These are phyloP conservation scores for Globisporangium rhizosaccharum DNA, from an alignment of 352 stramenopile genomes.

Conservation along the genomic window DNA sequence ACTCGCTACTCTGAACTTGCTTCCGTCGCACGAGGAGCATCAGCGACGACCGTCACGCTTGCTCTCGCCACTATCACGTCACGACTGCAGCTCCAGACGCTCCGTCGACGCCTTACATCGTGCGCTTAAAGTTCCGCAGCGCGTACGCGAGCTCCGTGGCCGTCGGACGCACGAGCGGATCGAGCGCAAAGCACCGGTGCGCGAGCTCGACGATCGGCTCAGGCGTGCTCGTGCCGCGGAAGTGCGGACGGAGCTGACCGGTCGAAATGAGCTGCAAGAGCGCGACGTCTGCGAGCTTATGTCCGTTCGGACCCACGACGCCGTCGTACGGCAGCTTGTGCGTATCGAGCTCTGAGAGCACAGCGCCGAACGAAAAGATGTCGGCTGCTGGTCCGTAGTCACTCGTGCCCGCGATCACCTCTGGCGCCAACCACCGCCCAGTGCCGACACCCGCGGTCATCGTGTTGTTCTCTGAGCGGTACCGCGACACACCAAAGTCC, in stretches of 20 bases:
- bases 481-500: conserved; percentile 52
- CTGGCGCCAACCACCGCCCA: conserved; percentile 24
- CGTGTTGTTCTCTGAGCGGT: conserved; percentile 32
- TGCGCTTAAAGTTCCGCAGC: background rate
- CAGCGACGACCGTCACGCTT: too few relatives aligned
- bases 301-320: background rate
- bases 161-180: background rate
- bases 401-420: conserved; percentile 25
- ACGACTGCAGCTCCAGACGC: too few relatives aligned
- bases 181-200: background rate
- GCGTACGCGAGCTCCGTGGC: background rate
- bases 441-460: conserved; percentile 28
- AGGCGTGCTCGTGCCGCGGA: background rate
- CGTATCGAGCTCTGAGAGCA: conserved; percentile 38
- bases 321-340: conserved; percentile 9
- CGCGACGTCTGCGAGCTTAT: background rate
- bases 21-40: too few relatives aligned
- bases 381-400: conserved; percentile 25
- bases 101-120: too few relatives aligned
- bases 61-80: too few relatives aligned
- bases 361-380: too few relatives aligned
- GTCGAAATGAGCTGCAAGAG: background rate
- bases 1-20: too few relatives aligned
- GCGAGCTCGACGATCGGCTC: background rate
- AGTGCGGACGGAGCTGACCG: background rate